Conservation (phyloP, 1,284 basidiomycete genomes). For the Neonothopanus nambi region DNA sequence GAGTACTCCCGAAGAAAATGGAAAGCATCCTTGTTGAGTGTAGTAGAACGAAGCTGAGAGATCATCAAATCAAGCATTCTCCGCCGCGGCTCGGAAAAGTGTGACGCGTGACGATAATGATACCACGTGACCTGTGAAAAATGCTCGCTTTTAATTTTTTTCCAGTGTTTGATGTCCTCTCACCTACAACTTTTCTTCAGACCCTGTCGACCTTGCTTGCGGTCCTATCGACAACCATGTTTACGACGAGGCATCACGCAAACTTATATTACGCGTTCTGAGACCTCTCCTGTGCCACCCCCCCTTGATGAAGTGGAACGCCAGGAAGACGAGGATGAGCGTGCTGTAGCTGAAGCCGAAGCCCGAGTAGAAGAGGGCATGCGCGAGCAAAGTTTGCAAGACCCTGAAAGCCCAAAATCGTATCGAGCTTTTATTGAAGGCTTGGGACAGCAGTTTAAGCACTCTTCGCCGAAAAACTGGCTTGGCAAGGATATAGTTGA, state of each 20-base stretch:
- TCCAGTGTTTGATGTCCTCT: conserved; percentile 31
- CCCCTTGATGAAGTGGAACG: conserved; percentile 22
- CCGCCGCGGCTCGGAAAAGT: not conserved
- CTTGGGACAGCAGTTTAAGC: conserved; percentile 37
- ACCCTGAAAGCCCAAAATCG: not conserved
- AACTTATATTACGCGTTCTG: conserved; percentile 25
- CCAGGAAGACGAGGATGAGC: conserved; percentile 14
- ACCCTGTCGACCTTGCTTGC: conserved; percentile 25
- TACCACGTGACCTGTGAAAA: conserved; percentile 27
- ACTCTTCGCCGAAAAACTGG: conserved; percentile 54
- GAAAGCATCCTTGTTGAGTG: conserved; percentile 34
- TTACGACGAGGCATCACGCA: conserved; percentile 28
- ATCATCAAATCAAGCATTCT: not conserved
- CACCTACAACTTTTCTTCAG: conserved; percentile 28
- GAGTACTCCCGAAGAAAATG: conserved; percentile 53
- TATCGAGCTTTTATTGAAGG: conserved; percentile 32
- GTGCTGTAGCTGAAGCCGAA: conserved; percentile 1
- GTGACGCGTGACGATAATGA: conserved; percentile 3
- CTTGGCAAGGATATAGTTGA: conserved; percentile 57
- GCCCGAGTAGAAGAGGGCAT: not conserved
- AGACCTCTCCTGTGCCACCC: conserved; percentile 25
- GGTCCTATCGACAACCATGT: conserved; percentile 24
- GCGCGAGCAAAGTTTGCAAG: not conserved
- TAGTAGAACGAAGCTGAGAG: not conserved
- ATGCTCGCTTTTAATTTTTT: conserved; percentile 20